Conservation (phyloP, 2,329 filamentous ascomycete species). For the Ophiostoma piceae region DNA sequence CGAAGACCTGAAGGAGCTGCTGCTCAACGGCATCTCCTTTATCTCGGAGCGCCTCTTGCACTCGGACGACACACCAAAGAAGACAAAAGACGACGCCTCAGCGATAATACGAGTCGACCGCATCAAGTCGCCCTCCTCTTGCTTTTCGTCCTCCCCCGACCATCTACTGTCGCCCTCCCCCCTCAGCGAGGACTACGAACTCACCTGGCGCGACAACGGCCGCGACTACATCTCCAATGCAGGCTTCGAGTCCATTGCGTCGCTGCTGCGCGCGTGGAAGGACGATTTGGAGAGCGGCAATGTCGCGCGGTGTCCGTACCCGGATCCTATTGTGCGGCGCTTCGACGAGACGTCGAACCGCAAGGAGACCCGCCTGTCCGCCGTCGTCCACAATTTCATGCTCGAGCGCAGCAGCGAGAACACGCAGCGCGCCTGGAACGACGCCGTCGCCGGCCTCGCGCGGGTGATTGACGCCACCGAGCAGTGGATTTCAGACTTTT, state of each 20-base stretch:
- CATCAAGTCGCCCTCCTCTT: slow-evolving; percentile 16
- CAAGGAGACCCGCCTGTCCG: slow-evolving; percentile 26
- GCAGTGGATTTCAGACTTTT: slow-evolving; percentile 25
- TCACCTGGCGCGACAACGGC: slow-evolving; percentile 30
- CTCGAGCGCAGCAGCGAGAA: slow-evolving; percentile 26
- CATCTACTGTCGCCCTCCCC: neutral
- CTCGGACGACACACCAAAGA: neutral
- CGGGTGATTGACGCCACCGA: slow-evolving; percentile 23
- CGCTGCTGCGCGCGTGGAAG: slow-evolving; percentile 26
- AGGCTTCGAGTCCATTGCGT: slow-evolving; percentile 25
- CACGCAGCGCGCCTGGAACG: slow-evolving; percentile 27
- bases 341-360: slow-evolving; percentile 15
- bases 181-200: slow-evolving; percentile 25
- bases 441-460: slow-evolving; percentile 23
- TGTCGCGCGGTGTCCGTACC: slow-evolving; percentile 25
- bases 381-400: slow-evolving; percentile 32
- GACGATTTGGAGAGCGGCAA: slow-evolving; percentile 27
- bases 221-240: slow-evolving; percentile 28
- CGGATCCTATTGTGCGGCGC: slow-evolving; percentile 20
- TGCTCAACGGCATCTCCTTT: slow-evolving; percentile 26
- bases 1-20: slow-evolving; percentile 23
- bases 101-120: slow-evolving; percentile 25
- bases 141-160: neutral
- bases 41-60: slow-evolving; percentile 24
- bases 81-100: neutral